Evolutionary conservation across 805 yeast species (phyloP).

Genomic region (Pichia ethanolica): DNA sequence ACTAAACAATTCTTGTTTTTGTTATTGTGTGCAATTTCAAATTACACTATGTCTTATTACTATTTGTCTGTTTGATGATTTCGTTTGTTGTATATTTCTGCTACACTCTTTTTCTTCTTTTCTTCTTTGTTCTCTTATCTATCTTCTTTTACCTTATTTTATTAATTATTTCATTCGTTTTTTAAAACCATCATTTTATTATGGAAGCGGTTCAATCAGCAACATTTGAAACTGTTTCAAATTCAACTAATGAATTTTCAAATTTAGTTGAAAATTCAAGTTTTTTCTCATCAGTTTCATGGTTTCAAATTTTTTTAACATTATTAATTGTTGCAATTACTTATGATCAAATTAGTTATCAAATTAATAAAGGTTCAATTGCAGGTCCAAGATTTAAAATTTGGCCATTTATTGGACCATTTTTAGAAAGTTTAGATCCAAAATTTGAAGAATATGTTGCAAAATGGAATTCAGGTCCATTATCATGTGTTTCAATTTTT

Average conservation of each 20-base stretch:
- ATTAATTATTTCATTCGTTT: background rate
- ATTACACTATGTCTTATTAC: too few relatives aligned
- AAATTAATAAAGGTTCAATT: conserved; percentile 73
- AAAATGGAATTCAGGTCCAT: conserved; percentile 92
- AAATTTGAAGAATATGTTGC: conserved; percentile 88
- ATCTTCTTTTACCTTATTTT: background rate
- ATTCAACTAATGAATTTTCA: conserved; percentile 7
- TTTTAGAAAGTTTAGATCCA: conserved; percentile 88
- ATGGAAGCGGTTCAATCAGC: background rate
- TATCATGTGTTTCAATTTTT: conserved; percentile 94
- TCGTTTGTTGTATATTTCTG: too few relatives aligned
- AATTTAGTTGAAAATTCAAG: background rate
- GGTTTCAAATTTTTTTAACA: conserved; percentile 47
- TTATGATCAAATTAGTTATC: conserved; percentile 74
- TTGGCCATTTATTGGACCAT: conserved; percentile 97
- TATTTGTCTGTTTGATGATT: too few relatives aligned
- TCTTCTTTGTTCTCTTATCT: too few relatives aligned
- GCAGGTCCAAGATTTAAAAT: conserved; percentile 85
- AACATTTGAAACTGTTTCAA: background rate
- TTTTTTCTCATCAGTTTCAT: conserved; percentile 26
- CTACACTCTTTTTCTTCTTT: too few relatives aligned
- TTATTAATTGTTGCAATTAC: conserved; percentile 41
- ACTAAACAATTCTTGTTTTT: too few relatives aligned
- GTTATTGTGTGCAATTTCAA: too few relatives aligned
- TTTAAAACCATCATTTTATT: too few relatives aligned